phyloP scores from a whole-genome alignment of 176 grass and related monocot species.

The Aechmea fasciata region DNA sequence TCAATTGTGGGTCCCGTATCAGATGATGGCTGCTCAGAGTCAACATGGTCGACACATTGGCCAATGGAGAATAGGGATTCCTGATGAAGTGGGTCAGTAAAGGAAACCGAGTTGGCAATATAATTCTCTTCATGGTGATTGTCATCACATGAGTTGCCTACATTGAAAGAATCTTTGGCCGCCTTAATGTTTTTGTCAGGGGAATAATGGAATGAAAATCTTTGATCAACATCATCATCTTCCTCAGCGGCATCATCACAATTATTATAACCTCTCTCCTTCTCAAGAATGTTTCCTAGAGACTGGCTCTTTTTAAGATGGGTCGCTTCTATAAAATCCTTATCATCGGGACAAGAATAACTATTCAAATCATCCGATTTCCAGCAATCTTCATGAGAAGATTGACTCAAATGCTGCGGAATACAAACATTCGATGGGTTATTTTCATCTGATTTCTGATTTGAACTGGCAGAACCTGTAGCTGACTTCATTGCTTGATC shows the following conservation, averaged over 20 bases:
- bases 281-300: constrained; percentile 43
- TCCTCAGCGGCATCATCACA: constrained; percentile 18
- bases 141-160: neutral
- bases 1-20: constrained; percentile 29
- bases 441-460: constrained; percentile 27
- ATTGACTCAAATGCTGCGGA: constrained; percentile 24
- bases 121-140: constrained; percentile 10
- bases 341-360: constrained; percentile 37
- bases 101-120: constrained; percentile 15
- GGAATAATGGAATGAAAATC: constrained; percentile 6
- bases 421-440: constrained; percentile 25
- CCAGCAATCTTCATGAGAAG: constrained; percentile 46
- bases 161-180: constrained; percentile 17
- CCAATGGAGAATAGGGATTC: constrained; percentile 17
- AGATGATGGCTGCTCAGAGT: constrained; percentile 23
- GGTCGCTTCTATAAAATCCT: constrained; percentile 4
- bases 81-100: constrained; percentile 27
- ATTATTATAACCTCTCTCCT: constrained; percentile 23
- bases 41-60: constrained; percentile 32
- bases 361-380: constrained; percentile 42
- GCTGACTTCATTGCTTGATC: constrained; percentile 25
- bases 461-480: constrained; percentile 17
- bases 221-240: constrained; percentile 14
- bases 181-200: constrained; percentile 21
- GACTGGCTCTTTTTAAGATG: constrained; percentile 49